These are phyloP conservation scores for Emergomyces orientalis DNA, from an alignment of 2,329 filamentous ascomycete species.

Conservation along the genomic window DNA sequence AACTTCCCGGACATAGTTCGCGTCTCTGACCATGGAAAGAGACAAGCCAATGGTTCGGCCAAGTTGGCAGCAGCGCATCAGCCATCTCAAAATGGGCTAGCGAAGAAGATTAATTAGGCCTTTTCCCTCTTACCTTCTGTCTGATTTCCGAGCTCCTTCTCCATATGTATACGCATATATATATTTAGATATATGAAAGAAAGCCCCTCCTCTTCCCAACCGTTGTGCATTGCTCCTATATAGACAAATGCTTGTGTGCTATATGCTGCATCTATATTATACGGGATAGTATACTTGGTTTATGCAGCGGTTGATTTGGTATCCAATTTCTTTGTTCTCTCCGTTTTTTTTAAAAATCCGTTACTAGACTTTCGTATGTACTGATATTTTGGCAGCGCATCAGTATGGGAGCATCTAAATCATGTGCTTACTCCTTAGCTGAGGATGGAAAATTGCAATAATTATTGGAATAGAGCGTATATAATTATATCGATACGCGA, in stretches of 20 bases:
- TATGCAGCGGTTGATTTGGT: not conserved
- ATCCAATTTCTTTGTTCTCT: not conserved
- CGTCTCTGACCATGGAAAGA: constrained; percentile 7
- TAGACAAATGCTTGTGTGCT: not conserved
- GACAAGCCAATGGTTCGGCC: not conserved
- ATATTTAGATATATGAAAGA: not conserved
- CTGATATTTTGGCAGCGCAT: not conserved
- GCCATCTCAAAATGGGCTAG: constrained; percentile 16
- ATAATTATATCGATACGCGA: not conserved
- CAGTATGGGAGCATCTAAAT: not conserved
- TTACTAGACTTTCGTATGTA: not conserved
- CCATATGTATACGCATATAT: not conserved
- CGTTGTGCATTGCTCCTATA: not conserved
- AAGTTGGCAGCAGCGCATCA: not conserved
- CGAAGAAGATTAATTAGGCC: constrained; percentile 21
- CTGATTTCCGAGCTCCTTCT: not conserved
- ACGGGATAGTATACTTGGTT: not conserved
- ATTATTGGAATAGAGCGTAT: not conserved
- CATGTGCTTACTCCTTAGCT: not conserved
- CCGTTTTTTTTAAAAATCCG: not conserved
- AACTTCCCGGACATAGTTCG: constrained; percentile 48
- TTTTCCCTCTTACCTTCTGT: not conserved
- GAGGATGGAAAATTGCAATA: not conserved
- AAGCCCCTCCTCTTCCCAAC: not conserved
- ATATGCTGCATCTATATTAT: not conserved